A percentile compares a stretch with the other conserved stretches of the same genome.
These are phyloP conservation scores for Wickerhamomyces mucosus DNA, from an alignment of 805 yeast species.

Conservation along the genomic window DNA sequence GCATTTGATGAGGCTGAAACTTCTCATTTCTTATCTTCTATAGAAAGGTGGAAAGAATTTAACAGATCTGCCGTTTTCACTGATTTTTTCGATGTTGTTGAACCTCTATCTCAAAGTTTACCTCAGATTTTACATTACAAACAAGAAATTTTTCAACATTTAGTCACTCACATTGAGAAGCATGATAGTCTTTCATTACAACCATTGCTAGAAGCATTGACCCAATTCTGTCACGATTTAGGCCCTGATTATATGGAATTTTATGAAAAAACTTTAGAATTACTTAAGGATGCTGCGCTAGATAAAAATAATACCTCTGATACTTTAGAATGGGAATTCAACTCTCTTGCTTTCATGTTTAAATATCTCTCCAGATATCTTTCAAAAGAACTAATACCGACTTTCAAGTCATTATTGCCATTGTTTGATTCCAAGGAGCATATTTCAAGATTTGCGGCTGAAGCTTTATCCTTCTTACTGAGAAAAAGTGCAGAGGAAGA, in stretches of 20 bases:
- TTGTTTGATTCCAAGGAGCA: constrained; percentile 55
- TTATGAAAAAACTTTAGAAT: constrained; percentile 42
- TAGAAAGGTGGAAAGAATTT: constrained; percentile 82
- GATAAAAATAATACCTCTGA: constrained; percentile 42
- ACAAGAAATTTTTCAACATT: constrained; percentile 42
- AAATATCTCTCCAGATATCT: constrained; percentile 69
- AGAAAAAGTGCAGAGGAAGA: constrained; percentile 51
- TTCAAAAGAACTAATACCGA: constrained; percentile 53
- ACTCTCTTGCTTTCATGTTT: constrained; percentile 78
- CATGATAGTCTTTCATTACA: constrained; percentile 69
- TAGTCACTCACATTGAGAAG: constrained; percentile 36
- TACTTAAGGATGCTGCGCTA: constrained; percentile 41
- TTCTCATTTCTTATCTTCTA: constrained; percentile 71
- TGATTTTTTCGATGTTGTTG: constrained; percentile 47
- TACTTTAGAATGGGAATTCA: constrained; percentile 76
- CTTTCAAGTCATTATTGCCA: constrained; percentile 58
- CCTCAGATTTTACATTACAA: constrained; percentile 78
- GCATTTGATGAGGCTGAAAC: constrained; percentile 63
- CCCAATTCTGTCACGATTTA: constrained; percentile 85
- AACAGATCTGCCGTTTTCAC: constrained; percentile 68
- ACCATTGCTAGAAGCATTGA: constrained; percentile 68
- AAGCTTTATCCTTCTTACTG: constrained; percentile 76
- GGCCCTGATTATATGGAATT: constrained; percentile 83
- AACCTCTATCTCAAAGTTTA: constrained; percentile 50
- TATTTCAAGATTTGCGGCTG: constrained; percentile 78